These are phyloP conservation scores for Isabelozyma gotoi DNA, from an alignment of 805 yeast species.

Conservation along the genomic window DNA sequence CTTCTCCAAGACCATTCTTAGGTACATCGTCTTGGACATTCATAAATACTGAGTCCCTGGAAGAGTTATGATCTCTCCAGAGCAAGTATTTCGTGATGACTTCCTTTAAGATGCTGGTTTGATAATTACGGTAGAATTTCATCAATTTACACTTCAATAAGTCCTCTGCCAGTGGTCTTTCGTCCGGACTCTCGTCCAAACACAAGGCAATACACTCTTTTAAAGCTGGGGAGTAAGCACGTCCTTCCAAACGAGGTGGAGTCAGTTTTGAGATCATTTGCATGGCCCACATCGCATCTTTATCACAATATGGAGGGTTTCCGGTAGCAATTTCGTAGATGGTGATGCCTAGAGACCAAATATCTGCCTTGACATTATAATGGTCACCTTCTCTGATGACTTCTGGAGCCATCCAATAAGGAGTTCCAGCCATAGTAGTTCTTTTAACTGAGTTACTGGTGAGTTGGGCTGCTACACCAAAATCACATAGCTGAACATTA, in stretches of 20 bases:
- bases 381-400: slow-evolving; percentile 89
- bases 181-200: slow-evolving; percentile 89
- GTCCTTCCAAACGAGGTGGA: slow-evolving; percentile 93
- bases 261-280: slow-evolving; percentile 87
- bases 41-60: slow-evolving; percentile 49
- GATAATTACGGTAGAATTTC: slow-evolving; percentile 55
- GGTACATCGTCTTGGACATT: slow-evolving; percentile 23
- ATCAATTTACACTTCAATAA: slow-evolving; percentile 73
- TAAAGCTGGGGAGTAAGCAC: slow-evolving; percentile 69
- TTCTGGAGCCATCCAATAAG: slow-evolving; percentile 99
- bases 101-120: slow-evolving; percentile 67
- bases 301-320: slow-evolving; percentile 94
- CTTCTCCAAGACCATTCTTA: slow-evolving; percentile 5
- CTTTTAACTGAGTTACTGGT: slow-evolving; percentile 74
- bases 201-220: slow-evolving; percentile 91
- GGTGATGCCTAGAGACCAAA: slow-evolving; percentile 97
- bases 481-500: slow-evolving; percentile 87
- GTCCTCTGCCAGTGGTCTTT: slow-evolving; percentile 85
- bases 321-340: slow-evolving; percentile 94
- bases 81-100: slow-evolving; percentile 68
- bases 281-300: slow-evolving; percentile 94
- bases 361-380: slow-evolving; percentile 89
- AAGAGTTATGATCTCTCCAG: slow-evolving; percentile 69
- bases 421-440: slow-evolving; percentile 94
- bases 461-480: slow-evolving; percentile 96